Percentiles rank a stretch among this genome's conserved stretches.
phyloP scores from a whole-genome alignment of 2,329 filamentous ascomycete species.

The Cylindrodendrum hubeiense region DNA sequence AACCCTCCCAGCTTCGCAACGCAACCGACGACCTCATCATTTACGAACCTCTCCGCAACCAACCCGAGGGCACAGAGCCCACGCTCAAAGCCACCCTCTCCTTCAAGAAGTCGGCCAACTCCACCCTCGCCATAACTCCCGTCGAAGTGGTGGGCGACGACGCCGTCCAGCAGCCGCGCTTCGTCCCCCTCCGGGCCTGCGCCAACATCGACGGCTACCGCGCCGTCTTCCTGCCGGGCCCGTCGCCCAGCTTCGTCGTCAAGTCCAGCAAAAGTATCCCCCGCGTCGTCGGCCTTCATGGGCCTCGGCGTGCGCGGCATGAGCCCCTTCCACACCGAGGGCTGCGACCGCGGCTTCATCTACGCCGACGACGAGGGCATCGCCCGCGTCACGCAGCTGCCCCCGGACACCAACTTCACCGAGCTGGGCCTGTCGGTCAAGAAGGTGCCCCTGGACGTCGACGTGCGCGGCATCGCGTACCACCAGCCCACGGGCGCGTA shows the following conservation, averaged over 20 bases:
- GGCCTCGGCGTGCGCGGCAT: conserved; percentile 78
- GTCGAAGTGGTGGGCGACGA: conserved; percentile 64
- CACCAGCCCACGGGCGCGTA: conserved; percentile 82
- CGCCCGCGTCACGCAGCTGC: conserved; percentile 80
- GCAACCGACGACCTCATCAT: conserved; percentile 85
- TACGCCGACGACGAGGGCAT: conserved; percentile 81
- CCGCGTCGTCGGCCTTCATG: conserved; percentile 78
- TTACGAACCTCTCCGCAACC: conserved; percentile 81
- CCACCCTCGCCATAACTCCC: conserved; percentile 71
- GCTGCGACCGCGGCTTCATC: conserved; percentile 85
- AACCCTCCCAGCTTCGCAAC: conserved; percentile 73
- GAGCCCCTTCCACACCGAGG: conserved; percentile 80
- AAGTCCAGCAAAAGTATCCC: conserved; percentile 84
- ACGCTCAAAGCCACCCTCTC: conserved; percentile 69
- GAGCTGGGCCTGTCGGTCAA: conserved; percentile 82
- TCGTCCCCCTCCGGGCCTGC: conserved; percentile 68
- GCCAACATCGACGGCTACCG: conserved; percentile 81
- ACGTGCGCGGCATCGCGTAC: conserved; percentile 80
- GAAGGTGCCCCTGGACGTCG: conserved; percentile 77
- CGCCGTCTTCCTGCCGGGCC: conserved; percentile 84
- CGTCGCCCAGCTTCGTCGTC: conserved; percentile 84
- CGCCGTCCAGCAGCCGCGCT: conserved; percentile 58
- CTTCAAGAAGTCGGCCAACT: conserved; percentile 82
- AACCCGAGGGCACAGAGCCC: conserved; percentile 50
- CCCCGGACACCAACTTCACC: conserved; percentile 73